Percentiles rank a stretch among this genome's conserved stretches.
These are phyloP conservation scores for Rhizopogon sp. DNA, from an alignment of 768 basidiomycete genomes.

Conservation along the genomic window DNA sequence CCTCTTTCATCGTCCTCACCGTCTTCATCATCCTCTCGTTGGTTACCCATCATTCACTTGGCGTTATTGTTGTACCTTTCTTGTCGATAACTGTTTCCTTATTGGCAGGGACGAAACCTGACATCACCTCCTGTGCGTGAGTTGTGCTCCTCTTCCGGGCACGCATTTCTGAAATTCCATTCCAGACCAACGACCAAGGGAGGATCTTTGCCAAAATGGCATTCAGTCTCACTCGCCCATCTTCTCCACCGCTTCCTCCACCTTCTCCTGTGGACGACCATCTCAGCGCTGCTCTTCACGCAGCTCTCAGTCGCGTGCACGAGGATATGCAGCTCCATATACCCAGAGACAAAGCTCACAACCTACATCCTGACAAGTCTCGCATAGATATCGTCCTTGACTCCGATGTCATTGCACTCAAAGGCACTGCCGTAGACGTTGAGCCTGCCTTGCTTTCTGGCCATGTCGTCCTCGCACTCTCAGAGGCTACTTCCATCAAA, in stretches of 20 bases:
- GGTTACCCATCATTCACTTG: too few species aligned
- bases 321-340: conserved; percentile 15
- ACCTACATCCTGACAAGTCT: conserved; percentile 42
- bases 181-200: not conserved
- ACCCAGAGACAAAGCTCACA: conserved; percentile 26
- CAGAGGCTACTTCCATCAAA: conserved; percentile 78
- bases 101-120: too few species aligned
- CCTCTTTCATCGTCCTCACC: too few species aligned
- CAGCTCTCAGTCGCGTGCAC: conserved; percentile 29
- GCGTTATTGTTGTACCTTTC: too few species aligned
- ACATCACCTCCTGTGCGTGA: not conserved
- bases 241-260: conserved; percentile 20
- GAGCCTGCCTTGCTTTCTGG: conserved; percentile 81
- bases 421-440: conserved; percentile 78
- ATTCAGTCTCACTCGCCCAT: conserved; percentile 28
- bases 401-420: conserved; percentile 62
- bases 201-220: conserved; percentile 22
- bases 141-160: not conserved
- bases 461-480: conserved; percentile 71
- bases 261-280: conserved; percentile 24
- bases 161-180: conserved; percentile 1
- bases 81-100: too few species aligned
- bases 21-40: too few species aligned
- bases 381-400: conserved; percentile 75
- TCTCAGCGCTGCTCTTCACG: conserved; percentile 33